These are phyloP conservation scores for Termitomyces sp. DNA, from an alignment of 768 basidiomycete genomes.

Conservation along the genomic window DNA sequence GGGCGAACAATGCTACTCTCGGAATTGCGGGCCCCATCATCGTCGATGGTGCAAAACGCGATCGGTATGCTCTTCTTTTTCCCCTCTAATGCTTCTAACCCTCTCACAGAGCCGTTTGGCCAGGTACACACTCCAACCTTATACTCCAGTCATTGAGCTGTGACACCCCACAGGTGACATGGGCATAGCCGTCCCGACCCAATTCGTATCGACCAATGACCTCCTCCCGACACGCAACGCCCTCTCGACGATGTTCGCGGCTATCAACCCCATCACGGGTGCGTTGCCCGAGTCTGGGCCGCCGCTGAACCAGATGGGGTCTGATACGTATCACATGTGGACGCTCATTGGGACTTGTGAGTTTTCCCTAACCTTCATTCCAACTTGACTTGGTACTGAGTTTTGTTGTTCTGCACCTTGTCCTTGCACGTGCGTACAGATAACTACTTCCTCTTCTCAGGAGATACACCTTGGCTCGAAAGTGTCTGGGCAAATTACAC, in stretches of 20 bases:
- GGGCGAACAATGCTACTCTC: constrained; percentile 53
- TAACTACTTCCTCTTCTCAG: constrained; percentile 56
- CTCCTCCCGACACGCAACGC: constrained; percentile 54
- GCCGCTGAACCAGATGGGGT: constrained; percentile 42
- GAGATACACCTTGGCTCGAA: constrained; percentile 49
- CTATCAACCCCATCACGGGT: constrained; percentile 48
- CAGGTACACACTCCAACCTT: constrained; percentile 27
- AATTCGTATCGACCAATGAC: constrained; percentile 61
- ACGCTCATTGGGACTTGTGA: constrained; percentile 54
- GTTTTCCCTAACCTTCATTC: constrained; percentile 10
- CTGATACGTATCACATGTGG: constrained; percentile 59
- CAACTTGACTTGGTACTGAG: constrained; percentile 1
- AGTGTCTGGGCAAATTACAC: constrained; percentile 54
- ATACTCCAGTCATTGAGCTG: too few relatives aligned
- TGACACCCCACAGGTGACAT: constrained; percentile 41
- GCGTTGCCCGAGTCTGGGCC: constrained; percentile 54
- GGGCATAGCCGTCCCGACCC: constrained; percentile 59
- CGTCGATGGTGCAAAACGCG: constrained; percentile 59
- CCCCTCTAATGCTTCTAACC: too few relatives aligned
- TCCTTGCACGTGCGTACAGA: constrained; percentile 25
- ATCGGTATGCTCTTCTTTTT: constrained; percentile 32
- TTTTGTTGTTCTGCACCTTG: too few relatives aligned
- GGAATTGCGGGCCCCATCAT: constrained; percentile 60
- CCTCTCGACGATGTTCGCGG: constrained; percentile 54
- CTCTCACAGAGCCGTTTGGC: constrained; percentile 50